phyloP scores from a whole-genome alignment of 768 basidiomycete genomes.

The Kwoniella sp. region DNA sequence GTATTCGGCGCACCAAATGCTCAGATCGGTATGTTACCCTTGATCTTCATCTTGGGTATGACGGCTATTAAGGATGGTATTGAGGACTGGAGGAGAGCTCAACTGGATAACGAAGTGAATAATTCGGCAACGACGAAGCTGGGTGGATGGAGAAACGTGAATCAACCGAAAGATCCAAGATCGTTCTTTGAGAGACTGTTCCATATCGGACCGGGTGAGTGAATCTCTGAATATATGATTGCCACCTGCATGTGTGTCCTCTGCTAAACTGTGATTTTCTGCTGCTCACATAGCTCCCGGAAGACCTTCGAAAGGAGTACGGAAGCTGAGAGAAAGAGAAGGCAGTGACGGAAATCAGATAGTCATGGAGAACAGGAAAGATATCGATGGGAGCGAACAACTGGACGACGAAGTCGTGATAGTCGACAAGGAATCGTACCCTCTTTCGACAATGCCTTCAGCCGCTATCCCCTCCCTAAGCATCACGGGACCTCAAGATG shows the following conservation, averaged over 20 bases:
- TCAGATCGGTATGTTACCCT: conserved; percentile 76
- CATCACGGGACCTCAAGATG: conserved; percentile 10
- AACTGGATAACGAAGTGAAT: conserved; percentile 90
- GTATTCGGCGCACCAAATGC: conserved; percentile 86
- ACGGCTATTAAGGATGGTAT: conserved; percentile 95
- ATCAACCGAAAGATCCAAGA: conserved; percentile 76
- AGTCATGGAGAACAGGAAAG: conserved; percentile 60
- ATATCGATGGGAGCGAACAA: conserved; percentile 33
- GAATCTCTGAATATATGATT: no score
- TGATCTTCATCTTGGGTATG: conserved; percentile 80
- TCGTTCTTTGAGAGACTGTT: conserved; percentile 74
- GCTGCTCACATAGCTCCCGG: conserved; percentile 27
- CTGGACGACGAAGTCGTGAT: conserved; percentile 14
- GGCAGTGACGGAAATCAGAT: conserved; percentile 66
- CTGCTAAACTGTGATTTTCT: background rate
- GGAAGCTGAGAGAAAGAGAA: conserved; percentile 79
- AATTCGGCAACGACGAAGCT: conserved; percentile 89
- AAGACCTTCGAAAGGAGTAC: conserved; percentile 73
- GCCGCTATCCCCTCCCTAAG: conserved; percentile 55
- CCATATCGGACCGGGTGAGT: conserved; percentile 57
- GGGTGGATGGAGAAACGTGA: conserved; percentile 85
- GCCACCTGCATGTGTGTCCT: background rate
- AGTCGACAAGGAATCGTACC: conserved; percentile 29
- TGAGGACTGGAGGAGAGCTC: conserved; percentile 89
- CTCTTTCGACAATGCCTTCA: conserved; percentile 70